Evolutionary conservation across 2,329 filamentous ascomycete species (phyloP), one percentile per base, ranked within the genome.

Genomic region (Ustilaginoidea virens): DNA sequence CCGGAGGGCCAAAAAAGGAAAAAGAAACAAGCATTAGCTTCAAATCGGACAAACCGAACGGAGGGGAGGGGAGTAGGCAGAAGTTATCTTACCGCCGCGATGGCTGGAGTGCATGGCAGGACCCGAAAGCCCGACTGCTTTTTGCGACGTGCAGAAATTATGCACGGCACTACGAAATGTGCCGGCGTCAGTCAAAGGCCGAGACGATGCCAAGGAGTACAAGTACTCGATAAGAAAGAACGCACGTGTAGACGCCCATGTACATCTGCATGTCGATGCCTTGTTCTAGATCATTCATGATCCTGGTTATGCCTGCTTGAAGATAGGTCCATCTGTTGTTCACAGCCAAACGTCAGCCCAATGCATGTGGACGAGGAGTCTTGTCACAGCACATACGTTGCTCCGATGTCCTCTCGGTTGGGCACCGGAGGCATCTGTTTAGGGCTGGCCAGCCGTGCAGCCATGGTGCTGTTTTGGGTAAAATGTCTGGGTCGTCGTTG

Each of bases 141-240:
- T 96, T 54, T 96, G 90, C 15, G 90, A 93, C 32, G 90, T 98
- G 55, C 90, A 98, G 56, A 98, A 98, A 61, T 98, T 94, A 60
- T 98, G 90, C 28, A 98, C 90, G 36, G 86, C 85, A 30, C 68
- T 86, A 51, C 28, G 25, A 25, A 22, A 13, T 46, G 69, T 40
- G 69, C n/a, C n/a, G n/a, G n/a, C n/a, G n/a, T n/a, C n/a, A n/a
- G n/a, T n/a, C n/a, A n/a, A n/a, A n/a, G n/a, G n/a, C n/a, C n/a
- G n/a, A n/a, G n/a, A n/a, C n/a, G n/a, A n/a, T n/a, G n/a, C n/a
- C n/a, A n/a, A n/a, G n/a, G n/a, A n/a, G n/a, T n/a, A n/a, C n/a
- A n/a, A n/a, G n/a, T n/a, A 17, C 11, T 27, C 4, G 5, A 4
- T 21, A 3, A 14, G 31, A 30, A 20, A 7, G n/a, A 20, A 42